A percentile compares a stretch with the other conserved stretches of the same genome.
Evolutionary conservation across 176 grass and related monocot genomes (phyloP).

Genomic region (Carex kokanica): DNA sequence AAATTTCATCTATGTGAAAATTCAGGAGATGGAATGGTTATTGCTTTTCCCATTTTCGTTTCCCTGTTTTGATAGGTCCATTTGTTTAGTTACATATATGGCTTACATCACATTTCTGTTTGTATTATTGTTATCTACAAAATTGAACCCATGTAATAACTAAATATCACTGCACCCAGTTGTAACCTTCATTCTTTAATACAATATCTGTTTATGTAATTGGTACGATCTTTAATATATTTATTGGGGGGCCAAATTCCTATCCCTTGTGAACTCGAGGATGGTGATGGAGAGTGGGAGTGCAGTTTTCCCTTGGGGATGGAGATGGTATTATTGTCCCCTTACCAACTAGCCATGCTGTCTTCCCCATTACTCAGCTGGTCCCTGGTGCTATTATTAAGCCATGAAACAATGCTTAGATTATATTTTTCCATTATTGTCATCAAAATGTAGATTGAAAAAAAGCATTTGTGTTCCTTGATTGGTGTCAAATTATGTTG

Average conservation of each 20-base stretch:
- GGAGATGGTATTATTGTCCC: not conserved
- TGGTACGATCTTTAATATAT: too few relatives aligned
- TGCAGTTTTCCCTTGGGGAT: not conserved
- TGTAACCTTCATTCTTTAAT: not conserved
- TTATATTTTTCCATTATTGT: not conserved
- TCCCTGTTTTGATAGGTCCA: not conserved
- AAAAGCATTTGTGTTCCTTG: not conserved
- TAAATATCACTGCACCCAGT: not conserved
- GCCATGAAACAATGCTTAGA: not conserved
- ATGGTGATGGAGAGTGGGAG: not conserved
- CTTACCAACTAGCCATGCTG: not conserved
- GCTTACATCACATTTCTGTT: not conserved
- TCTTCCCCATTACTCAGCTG: not conserved
- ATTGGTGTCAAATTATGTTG: constrained; percentile 2
- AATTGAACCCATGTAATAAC: not conserved
- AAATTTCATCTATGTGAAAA: not conserved
- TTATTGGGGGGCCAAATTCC: not conserved
- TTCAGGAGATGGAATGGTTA: not conserved
- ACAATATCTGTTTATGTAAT: too few relatives aligned
- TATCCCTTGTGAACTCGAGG: not conserved
- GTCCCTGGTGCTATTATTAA: not conserved
- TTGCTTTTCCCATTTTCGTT: not conserved
- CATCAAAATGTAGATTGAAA: not conserved
- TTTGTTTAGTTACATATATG: not conserved
- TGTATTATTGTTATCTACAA: not conserved